Base-by-base conservation (phyloP, 2,329 filamentous ascomycete genomes). In the Hymenoscyphus albidus region DNA sequence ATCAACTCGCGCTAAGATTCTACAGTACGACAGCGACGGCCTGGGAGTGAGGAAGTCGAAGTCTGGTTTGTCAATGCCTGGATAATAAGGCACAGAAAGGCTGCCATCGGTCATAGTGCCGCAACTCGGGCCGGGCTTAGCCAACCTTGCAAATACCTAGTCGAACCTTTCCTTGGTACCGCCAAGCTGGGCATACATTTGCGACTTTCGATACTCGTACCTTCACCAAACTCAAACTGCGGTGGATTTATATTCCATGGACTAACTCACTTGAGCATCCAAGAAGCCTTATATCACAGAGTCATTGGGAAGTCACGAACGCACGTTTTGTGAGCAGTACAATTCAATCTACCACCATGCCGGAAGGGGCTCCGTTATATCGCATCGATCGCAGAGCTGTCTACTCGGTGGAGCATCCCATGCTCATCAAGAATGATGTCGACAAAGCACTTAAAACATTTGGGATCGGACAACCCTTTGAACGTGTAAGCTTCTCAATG, bases 381-480 rank as follows among this genome's bases (percentile, higher is more conserved):
- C 65, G 72, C 9, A 78, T 89, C 48, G 83, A 85, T 2, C 70
- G 76, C 44, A 78, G 80, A 66, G 78, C 80, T 61, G 78, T 90
- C 58, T 80, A 88, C 62, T 82, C 81, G 66, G 80, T 91, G 58
- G 88, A 91, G 73, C 88, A 90, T 76, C 88, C 88, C 61, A 86
- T 85, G 73, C 81, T 89, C 62, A 77, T 90, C 71, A 83, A 82
- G 72, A 86, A 89, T 74, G 35, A 35, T 51, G 74, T 88, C 64
- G 84, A 88, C 72, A 87, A 83, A 72, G 88, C 81, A 65, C 79
- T 90, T 69, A 79, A 82, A 56, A 88, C 87, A 48, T 80, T 90
- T 57, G 85, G 87, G 54, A 68, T 58, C 9, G 70, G 67, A 51
- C 65, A 63, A 10, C 70, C 72, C 6, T 75, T 73, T 51, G 63